phyloP scores from a whole-genome alignment of 176 grass and related monocot genomes.

The Thinopyrum elongatum region DNA sequence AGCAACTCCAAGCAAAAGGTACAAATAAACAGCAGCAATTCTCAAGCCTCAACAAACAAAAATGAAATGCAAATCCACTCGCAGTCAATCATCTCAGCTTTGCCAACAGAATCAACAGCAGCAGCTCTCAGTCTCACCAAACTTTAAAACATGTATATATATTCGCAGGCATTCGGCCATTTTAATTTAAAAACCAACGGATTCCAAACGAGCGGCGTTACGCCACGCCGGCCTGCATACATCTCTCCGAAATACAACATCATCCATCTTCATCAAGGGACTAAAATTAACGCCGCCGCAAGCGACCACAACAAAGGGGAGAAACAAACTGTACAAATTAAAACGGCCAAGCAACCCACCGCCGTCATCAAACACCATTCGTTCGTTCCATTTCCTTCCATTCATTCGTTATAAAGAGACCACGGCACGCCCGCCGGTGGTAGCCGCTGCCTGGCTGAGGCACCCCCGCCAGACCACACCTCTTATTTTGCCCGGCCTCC shows the following conservation, averaged over 20 bases:
- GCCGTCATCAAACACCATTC: neutral
- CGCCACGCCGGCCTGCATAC: neutral
- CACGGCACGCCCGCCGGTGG: neutral
- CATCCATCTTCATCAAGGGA: neutral
- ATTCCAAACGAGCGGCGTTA: neutral
- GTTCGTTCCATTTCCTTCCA: neutral
- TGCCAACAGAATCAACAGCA: too few relatives aligned
- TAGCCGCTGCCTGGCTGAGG: neutral
- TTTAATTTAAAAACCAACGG: neutral
- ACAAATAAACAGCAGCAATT: too few relatives aligned
- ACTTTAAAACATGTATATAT: neutral
- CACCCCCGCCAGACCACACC: neutral
- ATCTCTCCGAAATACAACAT: constrained; percentile 10
- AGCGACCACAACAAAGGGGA: constrained; percentile 1
- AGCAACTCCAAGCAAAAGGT: too few relatives aligned
- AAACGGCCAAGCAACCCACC: neutral
- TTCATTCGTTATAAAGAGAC: neutral
- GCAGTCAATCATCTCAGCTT: too few relatives aligned
- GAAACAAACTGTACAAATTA: constrained; percentile 29
- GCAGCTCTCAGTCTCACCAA: too few relatives aligned
- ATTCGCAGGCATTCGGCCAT: neutral
- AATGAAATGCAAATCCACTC: too few relatives aligned
- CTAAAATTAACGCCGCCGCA: constrained; percentile 7
- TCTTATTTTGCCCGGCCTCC: constrained; percentile 17
- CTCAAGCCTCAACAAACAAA: too few relatives aligned